A percentile compares a stretch with the other conserved stretches of the same genome.
Evolutionary conservation across 768 basidiomycete genomes (phyloP).

Genomic region (Boletus rubropictus): DNA sequence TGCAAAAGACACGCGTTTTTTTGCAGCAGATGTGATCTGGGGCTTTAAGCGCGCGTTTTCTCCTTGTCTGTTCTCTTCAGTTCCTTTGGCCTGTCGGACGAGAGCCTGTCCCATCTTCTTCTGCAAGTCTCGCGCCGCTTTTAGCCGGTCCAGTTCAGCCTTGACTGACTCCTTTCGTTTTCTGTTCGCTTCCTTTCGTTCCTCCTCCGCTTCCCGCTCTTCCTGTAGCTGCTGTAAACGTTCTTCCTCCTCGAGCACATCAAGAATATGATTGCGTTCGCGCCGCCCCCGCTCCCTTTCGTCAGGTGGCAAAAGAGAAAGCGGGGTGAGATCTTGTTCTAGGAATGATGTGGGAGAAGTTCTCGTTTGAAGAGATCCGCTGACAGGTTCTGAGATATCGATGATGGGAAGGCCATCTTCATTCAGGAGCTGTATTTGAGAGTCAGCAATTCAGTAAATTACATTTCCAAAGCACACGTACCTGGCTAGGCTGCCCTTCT

Average conservation of each 20-base stretch:
- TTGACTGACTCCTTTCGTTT: constrained; percentile 46
- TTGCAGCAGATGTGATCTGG: constrained; percentile 30
- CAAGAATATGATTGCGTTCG: constrained; percentile 61
- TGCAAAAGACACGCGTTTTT: constrained; percentile 66
- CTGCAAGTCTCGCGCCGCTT: constrained; percentile 47
- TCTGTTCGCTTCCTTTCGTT: constrained; percentile 42
- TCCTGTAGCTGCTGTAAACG: constrained; percentile 38
- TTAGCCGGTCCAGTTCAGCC: constrained; percentile 36
- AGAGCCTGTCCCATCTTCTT: constrained; percentile 76
- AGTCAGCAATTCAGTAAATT: constrained; percentile 19
- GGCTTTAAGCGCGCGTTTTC: constrained; percentile 25
- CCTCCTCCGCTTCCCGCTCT: constrained; percentile 36
- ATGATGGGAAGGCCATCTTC: constrained; percentile 78
- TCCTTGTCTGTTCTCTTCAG: constrained; percentile 30
- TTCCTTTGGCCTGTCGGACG: constrained; percentile 37
- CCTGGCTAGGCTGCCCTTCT: constrained; percentile 58
- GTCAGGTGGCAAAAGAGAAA: constrained; percentile 40
- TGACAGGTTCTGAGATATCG: constrained; percentile 62
- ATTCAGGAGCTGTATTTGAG: constrained; percentile 49
- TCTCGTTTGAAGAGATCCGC: constrained; percentile 19
- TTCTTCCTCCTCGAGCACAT: constrained; percentile 70
- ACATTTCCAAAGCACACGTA: constrained; percentile 32
- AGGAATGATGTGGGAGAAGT: constrained; percentile 19
- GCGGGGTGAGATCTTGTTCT: constrained; percentile 43
- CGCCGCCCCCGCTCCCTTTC: constrained; percentile 47